phyloP scores from a whole-genome alignment of 352 stramenopile species.

The Globisporangium polare region DNA sequence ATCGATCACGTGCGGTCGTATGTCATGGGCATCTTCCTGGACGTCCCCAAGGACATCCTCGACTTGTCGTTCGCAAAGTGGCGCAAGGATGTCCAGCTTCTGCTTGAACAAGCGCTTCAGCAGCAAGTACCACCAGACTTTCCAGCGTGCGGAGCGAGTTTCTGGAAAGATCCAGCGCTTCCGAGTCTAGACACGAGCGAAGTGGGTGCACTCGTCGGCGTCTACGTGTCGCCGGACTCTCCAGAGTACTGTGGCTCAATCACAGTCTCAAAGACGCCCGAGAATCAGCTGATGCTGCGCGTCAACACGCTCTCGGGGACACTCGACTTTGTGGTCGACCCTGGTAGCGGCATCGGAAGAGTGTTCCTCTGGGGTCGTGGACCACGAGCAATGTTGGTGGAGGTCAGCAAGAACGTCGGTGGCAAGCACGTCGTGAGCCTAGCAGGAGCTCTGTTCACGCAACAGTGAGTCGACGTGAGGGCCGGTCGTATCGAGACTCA shows the following conservation, averaged over 20 bases:
- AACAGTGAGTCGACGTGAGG: background rate
- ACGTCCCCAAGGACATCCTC: slow-evolving; percentile 50
- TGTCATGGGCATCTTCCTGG: slow-evolving; percentile 60
- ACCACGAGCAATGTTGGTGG: background rate
- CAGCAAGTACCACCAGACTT: too few species aligned
- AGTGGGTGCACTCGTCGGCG: slow-evolving; percentile 31
- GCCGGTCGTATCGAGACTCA: too few species aligned
- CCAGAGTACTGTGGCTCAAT: slow-evolving; percentile 33
- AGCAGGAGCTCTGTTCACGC: slow-evolving; percentile 2
- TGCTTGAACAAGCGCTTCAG: too few species aligned
- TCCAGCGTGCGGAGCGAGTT: slow-evolving; percentile 32
- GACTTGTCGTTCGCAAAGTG: slow-evolving; percentile 36
- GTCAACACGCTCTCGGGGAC: background rate
- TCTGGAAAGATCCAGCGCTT: slow-evolving; percentile 38
- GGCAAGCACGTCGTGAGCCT: slow-evolving; percentile 5
- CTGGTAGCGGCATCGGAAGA: background rate
- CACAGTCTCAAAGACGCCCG: slow-evolving; percentile 15
- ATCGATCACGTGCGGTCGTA: slow-evolving; percentile 66
- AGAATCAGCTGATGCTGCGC: background rate
- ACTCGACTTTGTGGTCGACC: background rate
- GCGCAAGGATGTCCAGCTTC: slow-evolving; percentile 29
- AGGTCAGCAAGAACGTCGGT: background rate
- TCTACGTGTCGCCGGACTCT: slow-evolving; percentile 36
- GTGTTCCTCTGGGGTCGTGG: background rate
- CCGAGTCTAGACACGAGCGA: slow-evolving; percentile 23